phyloP scores from a whole-genome alignment of 2,329 filamentous ascomycete species.

The Coniochaeta sp. region DNA sequence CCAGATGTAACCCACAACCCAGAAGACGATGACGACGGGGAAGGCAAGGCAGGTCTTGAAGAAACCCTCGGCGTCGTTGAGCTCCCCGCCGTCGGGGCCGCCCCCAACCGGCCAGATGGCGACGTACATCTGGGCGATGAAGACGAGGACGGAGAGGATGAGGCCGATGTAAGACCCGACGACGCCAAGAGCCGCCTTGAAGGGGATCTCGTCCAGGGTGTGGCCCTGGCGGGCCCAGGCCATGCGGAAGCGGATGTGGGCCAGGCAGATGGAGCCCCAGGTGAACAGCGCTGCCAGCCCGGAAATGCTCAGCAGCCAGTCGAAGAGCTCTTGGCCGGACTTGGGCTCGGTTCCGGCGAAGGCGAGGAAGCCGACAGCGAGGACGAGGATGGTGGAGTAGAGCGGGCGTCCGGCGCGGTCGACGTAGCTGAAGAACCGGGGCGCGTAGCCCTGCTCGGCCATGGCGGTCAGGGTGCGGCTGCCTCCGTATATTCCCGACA shows the following conservation, averaged over 20 bases:
- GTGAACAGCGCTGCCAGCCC: constrained; percentile 59
- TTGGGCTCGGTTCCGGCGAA: constrained; percentile 34
- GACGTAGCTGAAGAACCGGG: constrained; percentile 47
- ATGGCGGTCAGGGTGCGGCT: constrained; percentile 52
- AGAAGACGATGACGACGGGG: constrained; percentile 47
- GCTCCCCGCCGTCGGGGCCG: constrained; percentile 12
- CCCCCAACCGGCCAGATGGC: constrained; percentile 23
- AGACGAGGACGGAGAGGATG: constrained; percentile 45
- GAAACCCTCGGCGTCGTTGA: constrained; percentile 32
- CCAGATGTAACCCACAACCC: constrained; percentile 51
- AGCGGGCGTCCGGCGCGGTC: constrained; percentile 52
- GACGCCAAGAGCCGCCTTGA: constrained; percentile 52
- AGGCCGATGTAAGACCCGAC: constrained; percentile 59
- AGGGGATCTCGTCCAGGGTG: constrained; percentile 59
- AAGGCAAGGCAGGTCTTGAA: constrained; percentile 47
- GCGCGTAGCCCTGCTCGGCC: constrained; percentile 51
- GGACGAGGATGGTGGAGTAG: constrained; percentile 36
- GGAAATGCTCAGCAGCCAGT: constrained; percentile 59
- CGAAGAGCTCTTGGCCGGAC: constrained; percentile 43
- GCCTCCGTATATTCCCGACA: constrained; percentile 51
- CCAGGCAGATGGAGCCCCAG: constrained; percentile 61
- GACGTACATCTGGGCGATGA: constrained; percentile 42
- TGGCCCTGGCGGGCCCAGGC: constrained; percentile 57
- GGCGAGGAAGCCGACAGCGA: constrained; percentile 42
- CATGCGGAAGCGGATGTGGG: constrained; percentile 61